These are phyloP conservation scores for Fragosphaeria purpurea DNA, from an alignment of 2,329 filamentous ascomycete genomes.

Conservation along the genomic window DNA sequence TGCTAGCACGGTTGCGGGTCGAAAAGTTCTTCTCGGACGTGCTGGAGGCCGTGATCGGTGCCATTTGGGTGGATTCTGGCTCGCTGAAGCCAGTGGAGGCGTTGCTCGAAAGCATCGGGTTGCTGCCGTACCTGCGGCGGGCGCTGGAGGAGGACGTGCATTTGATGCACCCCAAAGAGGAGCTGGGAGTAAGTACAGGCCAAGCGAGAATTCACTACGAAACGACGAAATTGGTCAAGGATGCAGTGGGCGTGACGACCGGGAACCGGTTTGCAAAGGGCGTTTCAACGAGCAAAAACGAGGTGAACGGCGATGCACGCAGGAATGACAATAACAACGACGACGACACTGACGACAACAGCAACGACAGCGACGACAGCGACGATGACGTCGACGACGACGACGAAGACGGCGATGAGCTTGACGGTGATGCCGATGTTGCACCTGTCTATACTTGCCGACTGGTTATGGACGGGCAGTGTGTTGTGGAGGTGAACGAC, in stretches of 20 bases:
- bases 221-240: conserved; percentile 16
- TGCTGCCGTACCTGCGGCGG: conserved; percentile 52
- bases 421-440: conserved; percentile 1
- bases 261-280: conserved; percentile 5
- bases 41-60: conserved; percentile 70
- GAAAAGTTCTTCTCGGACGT: conserved; percentile 79
- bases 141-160: conserved; percentile 51
- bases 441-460: conserved; percentile 29
- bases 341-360: neutral
- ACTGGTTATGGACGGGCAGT: conserved; percentile 37
- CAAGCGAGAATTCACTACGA: conserved; percentile 44
- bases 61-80: conserved; percentile 73
- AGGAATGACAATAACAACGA: neutral
- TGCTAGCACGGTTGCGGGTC: conserved; percentile 53
- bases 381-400: neutral
- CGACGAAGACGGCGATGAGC: neutral
- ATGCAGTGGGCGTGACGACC: conserved; percentile 3
- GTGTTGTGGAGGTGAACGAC: conserved; percentile 34
- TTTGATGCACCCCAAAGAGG: conserved; percentile 56
- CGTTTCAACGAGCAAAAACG: conserved; percentile 5
- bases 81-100: conserved; percentile 46
- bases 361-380: neutral
- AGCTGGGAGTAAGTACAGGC: conserved; percentile 50
- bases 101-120: conserved; percentile 54
- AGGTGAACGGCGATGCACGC: conserved; percentile 4